Evolutionary conservation across 2,329 filamentous ascomycete genomes (phyloP), one percentile per base, ranked within the genome.

Genomic region (Paramyrothecium roridum): DNA sequence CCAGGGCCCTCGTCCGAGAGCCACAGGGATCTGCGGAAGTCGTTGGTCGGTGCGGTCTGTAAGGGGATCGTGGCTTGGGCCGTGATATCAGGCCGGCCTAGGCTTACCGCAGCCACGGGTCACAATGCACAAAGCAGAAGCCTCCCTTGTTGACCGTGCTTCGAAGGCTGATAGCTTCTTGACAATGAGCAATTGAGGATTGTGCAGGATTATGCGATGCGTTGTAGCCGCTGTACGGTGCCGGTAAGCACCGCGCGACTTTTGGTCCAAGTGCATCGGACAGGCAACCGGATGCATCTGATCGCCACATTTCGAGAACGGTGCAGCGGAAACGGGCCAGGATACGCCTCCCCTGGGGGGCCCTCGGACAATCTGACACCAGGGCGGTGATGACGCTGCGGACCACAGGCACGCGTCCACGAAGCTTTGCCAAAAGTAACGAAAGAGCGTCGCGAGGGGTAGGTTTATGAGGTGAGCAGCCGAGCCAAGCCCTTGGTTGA

Each of bases 41-140:
- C 21, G 23, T 30, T 50, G 48, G 48, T 23, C 26, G 21, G 48
- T 40, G 30, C 8, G 26, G 26, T 16, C 30, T 21, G 13, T 51
- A 37, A 19, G 40, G 46, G 53, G 57, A 61, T 57, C 62, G 60
- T 64, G 62, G 62, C 63, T 63, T 64, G 51, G 59, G 59, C 50
- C 54, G 48, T 54, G 52, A 54, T 60, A 57, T 56, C 45, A 56
- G 56, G 48, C 48, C 45, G 50, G 13, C 37, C 12, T 19, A 13
- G 37, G 37, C 37, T 43, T 43, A 19, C 37, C 37, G 37, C n/a
- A 19, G 37, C 37, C 37, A 17, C n/a, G 37, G 37, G 37, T 43
- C 37, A 43, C 37, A 43, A 43, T 17, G 37, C 13, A 43, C 37
- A 43, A 43, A 43, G 37, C 4, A 43, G n/a, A 16, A 13, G n/a